Evolutionary conservation across 2,329 filamentous ascomycete species (phyloP), one percentile per base, ranked within the genome.

Genomic region (Aureobasidium subglaciale): DNA sequence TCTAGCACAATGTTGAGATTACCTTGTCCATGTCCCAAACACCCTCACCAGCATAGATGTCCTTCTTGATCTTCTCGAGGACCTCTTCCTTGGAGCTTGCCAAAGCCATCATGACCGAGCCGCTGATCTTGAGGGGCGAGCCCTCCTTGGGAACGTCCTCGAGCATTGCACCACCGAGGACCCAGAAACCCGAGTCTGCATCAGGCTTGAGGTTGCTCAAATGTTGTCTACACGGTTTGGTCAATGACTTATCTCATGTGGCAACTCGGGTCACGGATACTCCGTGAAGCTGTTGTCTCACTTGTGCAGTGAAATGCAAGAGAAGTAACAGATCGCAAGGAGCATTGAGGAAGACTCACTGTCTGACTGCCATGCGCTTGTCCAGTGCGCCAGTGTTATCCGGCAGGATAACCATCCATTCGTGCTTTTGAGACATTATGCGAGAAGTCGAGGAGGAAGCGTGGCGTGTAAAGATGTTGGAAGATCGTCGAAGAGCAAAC

Each of bases 31-130:
- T 61, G 74, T 96, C 88, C 90, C 90, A 96, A 8, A 95, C 90
- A 0, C 84, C 88, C 40, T 71, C 77, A 58, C 73, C 78, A 9
- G 78, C 75, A 71, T 95, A 96, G 9, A 90, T 74, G 72, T 96
- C 90, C 46, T 81, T 77, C 69, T 80, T 81, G 43, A 96, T 68
- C 50, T 79, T 66, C 63, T 86, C 79, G 37, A 85, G 68, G 2
- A 88, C 81, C 67, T 90, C 86, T 60, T 90, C 86, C 63, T 79
- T 82, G 8, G 78, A 84, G 59, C 82, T 79, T 7, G 87, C 89
- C 27, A 80, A 70, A 35, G 82, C 75, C 25, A 95, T 75, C 65
- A 93, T 73, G 16, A 84, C 81, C 67, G 85, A 90, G 38, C 89
- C 90, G 60, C 82, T 81, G 73, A 93, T 90, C 66, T 86, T 83